Conservation (phyloP, 169 alveolate genomes). For the Plasmodium vinckei region DNA sequence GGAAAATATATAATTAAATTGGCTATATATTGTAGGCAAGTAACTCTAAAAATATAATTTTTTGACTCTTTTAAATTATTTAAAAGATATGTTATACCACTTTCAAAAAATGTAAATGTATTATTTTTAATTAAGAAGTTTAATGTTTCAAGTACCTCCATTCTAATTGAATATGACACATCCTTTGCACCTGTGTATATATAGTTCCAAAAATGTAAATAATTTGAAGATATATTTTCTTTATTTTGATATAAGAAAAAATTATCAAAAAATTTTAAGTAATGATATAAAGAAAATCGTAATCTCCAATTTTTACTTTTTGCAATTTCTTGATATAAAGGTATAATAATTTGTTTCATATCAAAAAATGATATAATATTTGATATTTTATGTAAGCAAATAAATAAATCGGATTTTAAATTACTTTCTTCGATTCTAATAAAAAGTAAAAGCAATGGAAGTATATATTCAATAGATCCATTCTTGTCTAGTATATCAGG, state of each 20-base stretch:
- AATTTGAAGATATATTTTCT: constrained; percentile 56
- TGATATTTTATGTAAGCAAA: constrained; percentile 72
- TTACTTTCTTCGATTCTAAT: constrained; percentile 74
- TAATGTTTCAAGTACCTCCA: constrained; percentile 53
- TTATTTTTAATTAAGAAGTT: constrained; percentile 52
- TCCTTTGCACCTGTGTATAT: constrained; percentile 72
- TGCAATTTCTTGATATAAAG: constrained; percentile 64
- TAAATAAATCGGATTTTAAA: constrained; percentile 58
- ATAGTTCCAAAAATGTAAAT: constrained; percentile 52
- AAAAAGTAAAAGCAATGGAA: constrained; percentile 62
- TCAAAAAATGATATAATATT: constrained; percentile 70
- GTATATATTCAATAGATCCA: constrained; percentile 69
- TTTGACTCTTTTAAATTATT: constrained; percentile 68
- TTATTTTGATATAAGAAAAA: constrained; percentile 70
- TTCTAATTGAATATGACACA: constrained; percentile 47
- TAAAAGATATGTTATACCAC: constrained; percentile 39
- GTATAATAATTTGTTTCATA: constrained; percentile 78
- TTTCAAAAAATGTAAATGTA: constrained; percentile 66
- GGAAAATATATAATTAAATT: constrained; percentile 58
- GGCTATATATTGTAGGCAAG: constrained; percentile 71
- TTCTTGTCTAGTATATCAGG: constrained; percentile 75
- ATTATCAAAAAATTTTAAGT: constrained; percentile 74
- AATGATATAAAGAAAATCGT: constrained; percentile 44
- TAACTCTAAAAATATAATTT: constrained; percentile 47
- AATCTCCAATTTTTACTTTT: constrained; percentile 75